Conservation (phyloP, 345 rosid species). For the Linum tenue region DNA sequence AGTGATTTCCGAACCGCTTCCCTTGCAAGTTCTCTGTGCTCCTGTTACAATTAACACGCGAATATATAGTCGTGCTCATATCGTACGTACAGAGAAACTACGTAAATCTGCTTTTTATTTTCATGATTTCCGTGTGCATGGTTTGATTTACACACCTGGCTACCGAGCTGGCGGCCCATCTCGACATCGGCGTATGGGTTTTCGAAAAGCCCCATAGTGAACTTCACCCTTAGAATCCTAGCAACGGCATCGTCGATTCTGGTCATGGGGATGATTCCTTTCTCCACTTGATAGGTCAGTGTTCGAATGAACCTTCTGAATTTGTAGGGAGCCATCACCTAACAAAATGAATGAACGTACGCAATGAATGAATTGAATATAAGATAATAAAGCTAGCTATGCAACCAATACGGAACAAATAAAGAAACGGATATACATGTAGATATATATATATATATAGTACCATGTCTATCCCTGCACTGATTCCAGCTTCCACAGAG, state of each 20-base stretch:
- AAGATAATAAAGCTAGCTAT: too few relatives aligned
- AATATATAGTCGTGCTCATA: too few relatives aligned
- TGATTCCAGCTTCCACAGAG: conserved; percentile 23
- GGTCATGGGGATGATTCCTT: conserved; percentile 19
- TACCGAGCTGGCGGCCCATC: conserved; percentile 18
- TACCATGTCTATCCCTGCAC: conserved; percentile 26
- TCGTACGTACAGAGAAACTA: too few relatives aligned
- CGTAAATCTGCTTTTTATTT: too few relatives aligned
- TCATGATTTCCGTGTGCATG: too few relatives aligned
- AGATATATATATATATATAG: not conserved
- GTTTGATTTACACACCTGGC: too few relatives aligned
- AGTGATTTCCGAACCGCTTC: conserved; percentile 85
- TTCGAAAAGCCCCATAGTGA: conserved; percentile 22
- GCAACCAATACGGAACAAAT: not conserved
- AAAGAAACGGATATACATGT: not conserved
- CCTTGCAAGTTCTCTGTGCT: conserved; percentile 67
- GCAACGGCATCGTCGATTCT: conserved; percentile 19
- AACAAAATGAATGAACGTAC: not conserved
- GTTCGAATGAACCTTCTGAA: conserved; percentile 17
- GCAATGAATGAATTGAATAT: too few relatives aligned
- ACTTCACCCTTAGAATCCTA: conserved; percentile 22
- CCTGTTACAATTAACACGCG: too few relatives aligned
- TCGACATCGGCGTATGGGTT: conserved; percentile 23
- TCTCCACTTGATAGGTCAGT: conserved; percentile 19
- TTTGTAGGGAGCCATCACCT: conserved; percentile 25